phyloP scores from a whole-genome alignment of 176 grass and related monocot genomes.

The Secale cereale region DNA sequence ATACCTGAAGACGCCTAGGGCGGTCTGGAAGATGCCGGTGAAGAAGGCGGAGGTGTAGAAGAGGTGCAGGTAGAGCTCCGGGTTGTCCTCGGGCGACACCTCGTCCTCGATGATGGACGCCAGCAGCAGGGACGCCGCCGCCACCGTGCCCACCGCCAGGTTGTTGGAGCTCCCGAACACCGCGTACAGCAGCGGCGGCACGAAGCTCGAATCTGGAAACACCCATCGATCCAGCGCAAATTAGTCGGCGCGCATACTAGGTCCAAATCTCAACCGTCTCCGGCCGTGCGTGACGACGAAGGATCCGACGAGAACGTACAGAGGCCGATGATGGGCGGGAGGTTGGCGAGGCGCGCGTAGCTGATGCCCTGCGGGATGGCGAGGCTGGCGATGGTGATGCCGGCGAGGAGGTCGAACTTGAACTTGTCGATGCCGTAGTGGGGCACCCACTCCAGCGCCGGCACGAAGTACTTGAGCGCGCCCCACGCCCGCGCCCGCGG shows the following conservation, averaged over 20 bases:
- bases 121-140: slow-evolving; percentile 81
- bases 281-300: neutral
- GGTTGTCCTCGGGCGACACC: slow-evolving; percentile 36
- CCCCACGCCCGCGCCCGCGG: slow-evolving; percentile 27
- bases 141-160: slow-evolving; percentile 89
- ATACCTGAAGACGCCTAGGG: slow-evolving; percentile 71
- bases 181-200: slow-evolving; percentile 87
- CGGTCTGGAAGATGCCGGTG: slow-evolving; percentile 78
- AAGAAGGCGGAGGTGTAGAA: slow-evolving; percentile 96
- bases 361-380: slow-evolving; percentile 99
- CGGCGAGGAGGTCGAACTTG: slow-evolving; percentile 84
- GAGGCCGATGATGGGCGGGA: slow-evolving; percentile 83
- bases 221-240: neutral
- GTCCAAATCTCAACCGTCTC: neutral
- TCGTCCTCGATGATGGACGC: slow-evolving; percentile 62
- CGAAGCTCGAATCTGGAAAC: slow-evolving; percentile 75
- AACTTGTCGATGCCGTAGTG: slow-evolving; percentile 53
- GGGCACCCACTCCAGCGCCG: slow-evolving; percentile 66
- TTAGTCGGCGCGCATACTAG: neutral
- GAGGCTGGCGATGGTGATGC: slow-evolving; percentile 94
- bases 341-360: slow-evolving; percentile 86
- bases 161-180: slow-evolving; percentile 92
- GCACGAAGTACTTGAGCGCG: slow-evolving; percentile 72
- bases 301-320: slow-evolving; percentile 33
- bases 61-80: slow-evolving; percentile 57